Base-by-base conservation (phyloP, 2,329 filamentous ascomycete genomes). In the Xylariaceae sp. region DNA sequence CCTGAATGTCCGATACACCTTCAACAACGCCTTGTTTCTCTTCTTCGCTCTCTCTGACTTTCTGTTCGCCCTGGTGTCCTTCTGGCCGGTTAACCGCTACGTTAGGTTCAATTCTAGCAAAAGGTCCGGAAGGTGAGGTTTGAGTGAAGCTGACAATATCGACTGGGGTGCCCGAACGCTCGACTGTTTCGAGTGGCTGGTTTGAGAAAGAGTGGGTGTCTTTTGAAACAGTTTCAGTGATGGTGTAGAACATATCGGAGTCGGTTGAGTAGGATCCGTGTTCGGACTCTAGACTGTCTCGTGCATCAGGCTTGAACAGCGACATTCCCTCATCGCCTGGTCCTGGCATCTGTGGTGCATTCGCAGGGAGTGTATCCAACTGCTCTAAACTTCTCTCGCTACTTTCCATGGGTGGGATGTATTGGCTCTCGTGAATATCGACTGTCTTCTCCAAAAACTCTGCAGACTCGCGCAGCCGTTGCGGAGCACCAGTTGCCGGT, bases 21-120 rank as follows among this genome's bases (percentile, higher is more conserved):
- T 56, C 23, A 13, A n/a, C 48, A 47, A 30, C 52, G 55, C 61
- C 64, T 55, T 70, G 64, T 13, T 58, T 60, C 56, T 70, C 67
- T 57, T 69, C 66, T 61, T 71, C 66, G 55, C 66, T 68, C 64
- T 72, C 72, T 64, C 74, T 71, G 39, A 59, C 65, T 66, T 73
- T 71, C 65, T 74, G 72, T 59, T 71, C 68, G 59, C 64, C 62
- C 51, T 61, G 60, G 41, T 61, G 45, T 63, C 70, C 67, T 51
- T 69, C 66, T 52, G 63, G 63, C 65, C 62, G 66, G 53, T 71
- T 68, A 37, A 66, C 63, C 49, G 65, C 59, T 57, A 72, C 65
- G 44, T 50, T 59, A 39, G 59, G 45, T 58, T 59, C 62, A 13
- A 62, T 63, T 9, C 57, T 53, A 18, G 59, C 50, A 41, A 48